Evolutionary conservation across 2,329 filamentous ascomycete genomes (phyloP).

Genomic region (Parastagonospora nodorum): DNA sequence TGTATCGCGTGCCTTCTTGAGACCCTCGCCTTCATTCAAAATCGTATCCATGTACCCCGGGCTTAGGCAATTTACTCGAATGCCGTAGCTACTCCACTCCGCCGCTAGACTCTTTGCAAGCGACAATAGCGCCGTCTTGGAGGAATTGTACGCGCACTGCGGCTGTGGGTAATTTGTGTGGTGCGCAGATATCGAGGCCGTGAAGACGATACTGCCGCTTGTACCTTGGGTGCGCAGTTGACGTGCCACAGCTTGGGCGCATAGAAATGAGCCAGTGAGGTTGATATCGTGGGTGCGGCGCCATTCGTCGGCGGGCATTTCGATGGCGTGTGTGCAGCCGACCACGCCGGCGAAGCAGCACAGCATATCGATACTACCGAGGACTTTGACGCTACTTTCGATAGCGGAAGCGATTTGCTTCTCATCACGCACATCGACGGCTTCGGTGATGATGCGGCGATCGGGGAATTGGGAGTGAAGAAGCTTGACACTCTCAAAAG

Average conservation of each 20-base stretch:
- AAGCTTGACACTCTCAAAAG: slow-evolving; percentile 49
- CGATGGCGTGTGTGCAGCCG: slow-evolving; percentile 63
- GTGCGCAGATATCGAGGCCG: slow-evolving; percentile 71
- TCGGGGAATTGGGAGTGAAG: slow-evolving; percentile 62
- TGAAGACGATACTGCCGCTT: slow-evolving; percentile 68
- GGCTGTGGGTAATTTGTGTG: slow-evolving; percentile 74
- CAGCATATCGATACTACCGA: slow-evolving; percentile 62
- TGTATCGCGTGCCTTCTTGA: slow-evolving; percentile 58
- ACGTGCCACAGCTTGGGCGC: slow-evolving; percentile 66
- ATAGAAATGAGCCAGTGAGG: slow-evolving; percentile 71
- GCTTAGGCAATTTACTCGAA: slow-evolving; percentile 71
- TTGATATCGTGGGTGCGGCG: slow-evolving; percentile 72
- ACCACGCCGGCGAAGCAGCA: slow-evolving; percentile 73
- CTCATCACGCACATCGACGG: slow-evolving; percentile 65
- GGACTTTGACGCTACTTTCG: slow-evolving; percentile 44
- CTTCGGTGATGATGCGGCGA: slow-evolving; percentile 55
- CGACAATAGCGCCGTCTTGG: slow-evolving; percentile 69
- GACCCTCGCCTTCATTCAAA: slow-evolving; percentile 68
- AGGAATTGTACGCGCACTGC: slow-evolving; percentile 73
- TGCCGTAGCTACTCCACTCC: slow-evolving; percentile 74
- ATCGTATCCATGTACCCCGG: slow-evolving; percentile 81
- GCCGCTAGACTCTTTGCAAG: slow-evolving; percentile 70
- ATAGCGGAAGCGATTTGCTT: slow-evolving; percentile 50
- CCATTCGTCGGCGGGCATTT: slow-evolving; percentile 65
- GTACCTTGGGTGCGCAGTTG: slow-evolving; percentile 46